Conservation (phyloP, 306 rosid species). For the Trichosanthes truncata region DNA sequence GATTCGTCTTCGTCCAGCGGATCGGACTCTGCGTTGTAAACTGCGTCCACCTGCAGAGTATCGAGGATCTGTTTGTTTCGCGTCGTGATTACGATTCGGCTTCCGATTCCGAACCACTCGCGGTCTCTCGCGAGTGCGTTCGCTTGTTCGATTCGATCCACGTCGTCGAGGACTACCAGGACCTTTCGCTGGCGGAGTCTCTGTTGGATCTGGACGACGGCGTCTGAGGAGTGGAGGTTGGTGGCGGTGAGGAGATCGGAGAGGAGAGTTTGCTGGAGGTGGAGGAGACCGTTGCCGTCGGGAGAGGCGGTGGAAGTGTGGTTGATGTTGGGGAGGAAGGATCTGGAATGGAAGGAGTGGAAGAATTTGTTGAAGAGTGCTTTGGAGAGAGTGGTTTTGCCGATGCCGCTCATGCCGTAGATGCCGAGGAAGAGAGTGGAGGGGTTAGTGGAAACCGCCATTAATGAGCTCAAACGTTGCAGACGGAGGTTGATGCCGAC, state of each 20-base stretch:
- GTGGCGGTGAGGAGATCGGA: neutral
- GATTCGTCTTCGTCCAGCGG: neutral
- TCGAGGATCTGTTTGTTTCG: neutral
- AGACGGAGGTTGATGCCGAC: neutral
- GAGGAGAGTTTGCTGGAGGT: neutral
- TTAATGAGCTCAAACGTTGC: neutral
- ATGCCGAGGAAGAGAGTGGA: constrained; percentile 1
- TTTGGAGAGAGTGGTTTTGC: constrained; percentile 7
- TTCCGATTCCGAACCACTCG: constrained; percentile 10
- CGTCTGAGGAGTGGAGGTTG: neutral
- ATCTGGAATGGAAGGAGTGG: neutral
- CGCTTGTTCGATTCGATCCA: neutral
- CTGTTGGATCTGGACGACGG: neutral
- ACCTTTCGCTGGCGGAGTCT: constrained; percentile 1
- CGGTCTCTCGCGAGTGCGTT: neutral
- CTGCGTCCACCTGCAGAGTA: neutral
- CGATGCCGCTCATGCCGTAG: constrained; percentile 11
- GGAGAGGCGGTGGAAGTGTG: neutral
- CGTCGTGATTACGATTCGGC: constrained; percentile 8
- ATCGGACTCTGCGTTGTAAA: neutral
- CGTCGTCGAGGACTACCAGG: constrained; percentile 3
- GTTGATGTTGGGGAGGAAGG: constrained; percentile 3
- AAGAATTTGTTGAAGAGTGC: constrained; percentile 5
- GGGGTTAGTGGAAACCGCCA: neutral
- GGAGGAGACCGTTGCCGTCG: neutral